These are phyloP conservation scores for Lactarius quietus DNA, from an alignment of 768 basidiomycete species.

Conservation along the genomic window DNA sequence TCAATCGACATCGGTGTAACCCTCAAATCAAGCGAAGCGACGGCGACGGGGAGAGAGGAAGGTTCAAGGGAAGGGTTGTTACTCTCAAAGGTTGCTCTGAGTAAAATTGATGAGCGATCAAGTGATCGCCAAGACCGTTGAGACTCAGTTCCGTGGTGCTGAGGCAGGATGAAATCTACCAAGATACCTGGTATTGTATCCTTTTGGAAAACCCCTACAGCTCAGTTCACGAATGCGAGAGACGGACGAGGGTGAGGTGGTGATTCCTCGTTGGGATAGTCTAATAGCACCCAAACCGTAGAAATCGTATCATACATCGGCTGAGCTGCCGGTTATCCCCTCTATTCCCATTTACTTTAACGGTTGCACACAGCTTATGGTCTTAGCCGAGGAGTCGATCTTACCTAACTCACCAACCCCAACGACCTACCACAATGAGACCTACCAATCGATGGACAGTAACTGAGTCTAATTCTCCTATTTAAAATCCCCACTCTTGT, in stretches of 20 bases:
- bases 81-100: neutral
- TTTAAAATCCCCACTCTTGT: neutral
- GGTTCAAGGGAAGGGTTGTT: neutral
- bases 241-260: no score
- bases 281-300: no score
- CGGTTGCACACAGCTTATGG: no score
- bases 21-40: neutral
- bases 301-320: no score
- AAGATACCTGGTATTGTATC: no score
- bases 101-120: neutral
- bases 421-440: neutral
- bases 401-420: neutral
- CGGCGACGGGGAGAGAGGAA: neutral
- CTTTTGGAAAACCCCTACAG: no score
- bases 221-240: no score
- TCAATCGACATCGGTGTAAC: neutral
- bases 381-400: neutral
- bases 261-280: no score
- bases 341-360: no score
- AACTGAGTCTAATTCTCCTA: neutral
- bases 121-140: neutral
- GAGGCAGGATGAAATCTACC: no score
- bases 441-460: neutral
- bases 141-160: neutral
- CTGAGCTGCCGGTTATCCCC: no score